Evolutionary conservation across 495 filamentous ascomycete genomes (phyloP).

Genomic region (Talaromyces borbonicus): DNA sequence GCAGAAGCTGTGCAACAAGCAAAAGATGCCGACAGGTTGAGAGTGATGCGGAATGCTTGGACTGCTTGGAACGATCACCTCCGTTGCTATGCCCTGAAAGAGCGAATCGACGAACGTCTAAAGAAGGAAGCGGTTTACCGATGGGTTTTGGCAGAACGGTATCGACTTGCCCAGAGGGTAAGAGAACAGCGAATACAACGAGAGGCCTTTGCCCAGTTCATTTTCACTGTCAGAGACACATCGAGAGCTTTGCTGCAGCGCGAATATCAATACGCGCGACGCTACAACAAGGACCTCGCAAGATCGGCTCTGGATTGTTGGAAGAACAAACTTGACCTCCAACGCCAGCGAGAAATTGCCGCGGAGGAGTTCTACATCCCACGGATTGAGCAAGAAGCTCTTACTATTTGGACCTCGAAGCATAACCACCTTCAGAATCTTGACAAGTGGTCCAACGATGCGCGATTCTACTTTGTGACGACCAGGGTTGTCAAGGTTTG

Average conservation of each 20-base stretch:
- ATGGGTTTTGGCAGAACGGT: conserved; percentile 51
- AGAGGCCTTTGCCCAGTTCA: conserved; percentile 32
- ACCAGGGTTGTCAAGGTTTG: conserved; percentile 45
- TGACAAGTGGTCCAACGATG: conserved; percentile 43
- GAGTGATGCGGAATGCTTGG: conserved; percentile 49
- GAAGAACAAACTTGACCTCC: conserved; percentile 30
- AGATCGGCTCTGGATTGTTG: conserved; percentile 32
- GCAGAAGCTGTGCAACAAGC: conserved; percentile 43
- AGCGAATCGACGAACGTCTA: conserved; percentile 48
- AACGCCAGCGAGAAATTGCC: conserved; percentile 36
- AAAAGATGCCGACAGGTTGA: conserved; percentile 38
- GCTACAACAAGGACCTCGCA: conserved; percentile 23
- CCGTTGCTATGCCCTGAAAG: conserved; percentile 42
- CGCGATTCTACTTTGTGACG: conserved; percentile 49
- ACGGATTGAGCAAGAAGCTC: conserved; percentile 35
- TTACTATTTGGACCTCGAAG: conserved; percentile 40
- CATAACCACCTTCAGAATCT: conserved; percentile 37
- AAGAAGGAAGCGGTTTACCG: conserved; percentile 51
- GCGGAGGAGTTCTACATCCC: conserved; percentile 46
- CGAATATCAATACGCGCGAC: conserved; percentile 27
- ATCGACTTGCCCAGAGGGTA: conserved; percentile 41
- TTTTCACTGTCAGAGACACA: conserved; percentile 28
- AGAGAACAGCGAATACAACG: conserved; percentile 40
- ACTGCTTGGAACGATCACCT: conserved; percentile 58
- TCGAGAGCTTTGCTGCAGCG: conserved; percentile 28